Evolutionary conservation across 441 rosid species (phyloP).

Genomic region (Gossypium davidsonii): DNA sequence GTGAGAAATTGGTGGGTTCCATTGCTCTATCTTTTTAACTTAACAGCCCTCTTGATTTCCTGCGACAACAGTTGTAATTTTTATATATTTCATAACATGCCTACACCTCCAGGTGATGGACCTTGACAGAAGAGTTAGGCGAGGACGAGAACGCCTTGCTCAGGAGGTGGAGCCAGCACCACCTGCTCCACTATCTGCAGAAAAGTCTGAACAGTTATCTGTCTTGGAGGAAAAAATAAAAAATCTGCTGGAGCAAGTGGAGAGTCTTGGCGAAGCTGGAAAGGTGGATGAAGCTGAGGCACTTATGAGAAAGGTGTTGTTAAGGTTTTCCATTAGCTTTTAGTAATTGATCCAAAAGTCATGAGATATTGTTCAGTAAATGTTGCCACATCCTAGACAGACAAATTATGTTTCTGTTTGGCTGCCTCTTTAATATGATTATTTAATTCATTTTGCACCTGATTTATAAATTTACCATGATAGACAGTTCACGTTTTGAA

Average conservation of each 20-base stretch:
- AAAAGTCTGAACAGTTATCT: conserved; percentile 76
- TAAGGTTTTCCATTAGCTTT: neutral
- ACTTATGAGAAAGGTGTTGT: conserved; percentile 86
- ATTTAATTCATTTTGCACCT: neutral
- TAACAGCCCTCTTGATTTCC: neutral
- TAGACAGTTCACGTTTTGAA: neutral
- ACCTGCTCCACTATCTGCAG: conserved; percentile 63
- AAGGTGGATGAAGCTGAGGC: conserved; percentile 99
- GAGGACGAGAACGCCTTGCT: conserved; percentile 92
- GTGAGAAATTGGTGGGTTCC: conserved; percentile 79
- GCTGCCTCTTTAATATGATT: neutral
- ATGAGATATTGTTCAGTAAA: neutral
- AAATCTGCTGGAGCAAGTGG: conserved; percentile 91
- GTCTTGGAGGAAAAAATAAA: conserved; percentile 87
- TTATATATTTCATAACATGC: neutral
- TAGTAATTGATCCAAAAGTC: neutral
- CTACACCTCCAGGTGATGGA: conserved; percentile 62
- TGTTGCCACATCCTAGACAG: neutral
- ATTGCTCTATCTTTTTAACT: neutral
- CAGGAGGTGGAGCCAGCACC: conserved; percentile 83
- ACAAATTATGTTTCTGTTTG: neutral
- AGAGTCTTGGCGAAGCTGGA: conserved; percentile 92
- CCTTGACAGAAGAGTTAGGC: conserved; percentile 91
- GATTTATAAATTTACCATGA: neutral
- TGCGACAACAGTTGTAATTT: neutral